Evolutionary conservation across 345 rosid genomes (phyloP).

Genomic region (Linum tenue): DNA sequence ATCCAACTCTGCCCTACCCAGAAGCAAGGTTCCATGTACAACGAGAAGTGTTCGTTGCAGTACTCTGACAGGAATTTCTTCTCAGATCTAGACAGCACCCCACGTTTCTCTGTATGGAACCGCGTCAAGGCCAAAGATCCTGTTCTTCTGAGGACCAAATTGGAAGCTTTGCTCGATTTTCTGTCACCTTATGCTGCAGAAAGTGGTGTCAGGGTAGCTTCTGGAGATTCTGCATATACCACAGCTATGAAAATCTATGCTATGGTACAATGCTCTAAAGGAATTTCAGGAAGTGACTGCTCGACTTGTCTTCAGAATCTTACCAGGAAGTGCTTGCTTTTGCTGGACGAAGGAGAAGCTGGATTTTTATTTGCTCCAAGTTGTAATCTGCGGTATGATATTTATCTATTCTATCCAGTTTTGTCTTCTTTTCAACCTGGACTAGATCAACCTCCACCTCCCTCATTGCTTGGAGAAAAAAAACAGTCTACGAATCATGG

Average conservation of each 20-base stretch:
- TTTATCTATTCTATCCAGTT: background rate
- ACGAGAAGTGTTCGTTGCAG: slow-evolving; percentile 56
- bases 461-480: background rate
- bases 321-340: background rate
- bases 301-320: background rate
- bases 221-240: background rate
- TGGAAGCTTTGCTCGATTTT: background rate
- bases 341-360: background rate
- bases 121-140: background rate
- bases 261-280: background rate
- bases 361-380: background rate
- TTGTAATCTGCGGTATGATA: background rate
- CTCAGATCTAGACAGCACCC: slow-evolving; percentile 35
- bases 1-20: slow-evolving; percentile 35
- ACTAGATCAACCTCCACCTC: background rate
- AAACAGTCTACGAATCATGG: background rate
- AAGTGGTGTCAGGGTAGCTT: background rate
- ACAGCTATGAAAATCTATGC: background rate
- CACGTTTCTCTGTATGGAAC: slow-evolving; percentile 33
- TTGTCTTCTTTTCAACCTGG: background rate
- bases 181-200: background rate
- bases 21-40: slow-evolving; percentile 44
- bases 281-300: background rate
- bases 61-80: slow-evolving; percentile 45
- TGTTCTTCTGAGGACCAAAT: background rate